phyloP scores from a whole-genome alignment of 495 filamentous ascomycete species.

The Penicillium antarcticum region DNA sequence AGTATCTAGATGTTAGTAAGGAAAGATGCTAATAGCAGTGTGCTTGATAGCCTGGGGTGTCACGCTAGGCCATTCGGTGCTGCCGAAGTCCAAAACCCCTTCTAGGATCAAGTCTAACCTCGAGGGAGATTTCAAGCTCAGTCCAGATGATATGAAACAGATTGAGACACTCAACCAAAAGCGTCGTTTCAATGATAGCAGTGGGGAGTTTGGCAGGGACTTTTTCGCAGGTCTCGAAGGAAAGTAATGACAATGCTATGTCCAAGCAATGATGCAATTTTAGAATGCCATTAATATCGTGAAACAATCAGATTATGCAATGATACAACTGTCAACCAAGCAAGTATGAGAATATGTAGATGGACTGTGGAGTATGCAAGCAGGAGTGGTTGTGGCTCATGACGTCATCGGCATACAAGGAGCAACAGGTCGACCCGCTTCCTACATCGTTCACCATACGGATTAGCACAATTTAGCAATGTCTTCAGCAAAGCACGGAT shows the following conservation, averaged over 20 bases:
- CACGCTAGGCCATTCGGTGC: constrained; percentile 56
- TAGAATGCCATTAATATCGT: too few species aligned
- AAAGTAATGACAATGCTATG: constrained; percentile 30
- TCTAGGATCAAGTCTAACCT: constrained; percentile 54
- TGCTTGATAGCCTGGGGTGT: constrained; percentile 59
- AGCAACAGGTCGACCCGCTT: neutral
- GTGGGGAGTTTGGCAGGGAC: constrained; percentile 50
- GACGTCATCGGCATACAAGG: neutral
- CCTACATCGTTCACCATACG: neutral
- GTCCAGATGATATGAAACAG: constrained; percentile 47
- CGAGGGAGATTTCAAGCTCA: constrained; percentile 58
- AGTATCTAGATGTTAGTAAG: neutral
- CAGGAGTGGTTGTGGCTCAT: neutral
- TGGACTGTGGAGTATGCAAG: too few species aligned
- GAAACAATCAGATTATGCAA: too few species aligned
- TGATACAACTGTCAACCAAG: too few species aligned
- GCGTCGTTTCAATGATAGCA: constrained; percentile 59
- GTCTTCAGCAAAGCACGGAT: constrained; percentile 13
- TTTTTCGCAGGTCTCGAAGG: constrained; percentile 63
- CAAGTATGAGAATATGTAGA: too few species aligned
- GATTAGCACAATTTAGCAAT: neutral
- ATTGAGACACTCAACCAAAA: constrained; percentile 54
- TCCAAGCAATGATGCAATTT: too few species aligned
- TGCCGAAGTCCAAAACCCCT: constrained; percentile 63
- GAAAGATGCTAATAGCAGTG: neutral